Conservation (phyloP, 2,329 filamentous ascomycete genomes). For the Pseudohalonectria lignicola region DNA sequence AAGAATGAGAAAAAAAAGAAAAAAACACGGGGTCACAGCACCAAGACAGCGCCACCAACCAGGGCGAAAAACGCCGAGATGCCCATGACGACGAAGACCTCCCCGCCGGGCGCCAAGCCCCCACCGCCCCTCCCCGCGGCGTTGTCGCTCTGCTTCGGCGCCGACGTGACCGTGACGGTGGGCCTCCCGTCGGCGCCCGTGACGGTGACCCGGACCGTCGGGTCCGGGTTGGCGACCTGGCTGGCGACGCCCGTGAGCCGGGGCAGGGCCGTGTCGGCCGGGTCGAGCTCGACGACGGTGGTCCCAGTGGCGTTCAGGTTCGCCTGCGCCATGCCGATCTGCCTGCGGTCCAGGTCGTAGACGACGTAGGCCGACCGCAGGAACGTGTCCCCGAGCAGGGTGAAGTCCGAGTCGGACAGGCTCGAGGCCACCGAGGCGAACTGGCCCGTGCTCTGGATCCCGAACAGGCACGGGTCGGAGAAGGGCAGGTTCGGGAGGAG, state of each 20-base stretch:
- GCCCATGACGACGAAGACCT: constrained; percentile 9
- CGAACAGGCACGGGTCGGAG: constrained; percentile 39
- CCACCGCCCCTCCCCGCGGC: constrained; percentile 2
- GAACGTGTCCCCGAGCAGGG: constrained; percentile 34
- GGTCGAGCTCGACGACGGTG: constrained; percentile 34
- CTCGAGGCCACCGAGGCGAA: constrained; percentile 15
- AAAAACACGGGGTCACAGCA: constrained; percentile 7
- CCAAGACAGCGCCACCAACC: constrained; percentile 14
- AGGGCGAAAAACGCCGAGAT: constrained; percentile 13
- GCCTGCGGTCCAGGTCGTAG: constrained; percentile 38
- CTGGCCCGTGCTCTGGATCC: constrained; percentile 31
- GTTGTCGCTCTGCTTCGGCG: neutral
- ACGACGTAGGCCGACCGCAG: constrained; percentile 40
- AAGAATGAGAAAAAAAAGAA: neutral
- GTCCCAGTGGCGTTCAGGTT: constrained; percentile 33
- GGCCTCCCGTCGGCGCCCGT: constrained; percentile 1
- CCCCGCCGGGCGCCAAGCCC: constrained; percentile 3
- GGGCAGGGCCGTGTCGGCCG: constrained; percentile 24
- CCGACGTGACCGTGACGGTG: constrained; percentile 1
- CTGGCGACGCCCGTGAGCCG: constrained; percentile 29
- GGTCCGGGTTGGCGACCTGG: constrained; percentile 14
- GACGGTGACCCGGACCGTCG: neutral
- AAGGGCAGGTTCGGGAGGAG: constrained; percentile 23
- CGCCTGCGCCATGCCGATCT: constrained; percentile 41
- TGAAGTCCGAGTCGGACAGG: constrained; percentile 10